Evolutionary conservation across 331 rosid species (phyloP).

Genomic region (Cydonia oblonga): DNA sequence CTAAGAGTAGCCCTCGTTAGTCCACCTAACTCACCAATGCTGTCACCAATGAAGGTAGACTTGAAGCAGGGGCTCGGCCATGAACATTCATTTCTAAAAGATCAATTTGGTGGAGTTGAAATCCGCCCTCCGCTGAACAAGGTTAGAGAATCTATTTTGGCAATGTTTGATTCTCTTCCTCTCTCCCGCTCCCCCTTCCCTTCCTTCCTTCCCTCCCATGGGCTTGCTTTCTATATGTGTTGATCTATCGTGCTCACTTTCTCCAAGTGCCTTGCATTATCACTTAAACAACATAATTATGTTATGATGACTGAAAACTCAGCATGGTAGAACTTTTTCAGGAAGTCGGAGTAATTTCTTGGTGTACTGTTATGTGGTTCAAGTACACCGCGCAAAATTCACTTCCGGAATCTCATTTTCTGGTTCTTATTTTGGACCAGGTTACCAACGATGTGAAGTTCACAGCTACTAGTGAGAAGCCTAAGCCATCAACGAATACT

Average conservation of each 20-base stretch:
- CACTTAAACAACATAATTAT: background rate
- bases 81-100: slow-evolving; percentile 13
- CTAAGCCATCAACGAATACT: background rate
- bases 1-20: slow-evolving; percentile 56
- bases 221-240: background rate
- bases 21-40: slow-evolving; percentile 47
- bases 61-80: slow-evolving; percentile 32
- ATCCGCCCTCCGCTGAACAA: slow-evolving; percentile 21
- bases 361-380: background rate
- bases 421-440: slow-evolving; percentile 18
- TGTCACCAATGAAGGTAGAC: slow-evolving; percentile 46
- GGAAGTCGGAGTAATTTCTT: background rate
- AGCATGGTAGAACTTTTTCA: background rate
- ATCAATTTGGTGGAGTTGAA: slow-evolving; percentile 25
- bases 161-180: slow-evolving; percentile 7
- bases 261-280: background rate
- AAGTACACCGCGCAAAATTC: background rate
- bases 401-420: background rate
- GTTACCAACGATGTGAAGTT: slow-evolving; percentile 8
- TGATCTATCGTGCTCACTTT: slow-evolving; percentile 3
- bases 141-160: slow-evolving; percentile 41
- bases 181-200: background rate
- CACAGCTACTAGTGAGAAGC: slow-evolving; percentile 3
- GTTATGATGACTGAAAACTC: background rate
- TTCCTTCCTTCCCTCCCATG: background rate